Base-by-base conservation (phyloP, 441 rosid genomes). In the Oxalis stricta region DNA sequence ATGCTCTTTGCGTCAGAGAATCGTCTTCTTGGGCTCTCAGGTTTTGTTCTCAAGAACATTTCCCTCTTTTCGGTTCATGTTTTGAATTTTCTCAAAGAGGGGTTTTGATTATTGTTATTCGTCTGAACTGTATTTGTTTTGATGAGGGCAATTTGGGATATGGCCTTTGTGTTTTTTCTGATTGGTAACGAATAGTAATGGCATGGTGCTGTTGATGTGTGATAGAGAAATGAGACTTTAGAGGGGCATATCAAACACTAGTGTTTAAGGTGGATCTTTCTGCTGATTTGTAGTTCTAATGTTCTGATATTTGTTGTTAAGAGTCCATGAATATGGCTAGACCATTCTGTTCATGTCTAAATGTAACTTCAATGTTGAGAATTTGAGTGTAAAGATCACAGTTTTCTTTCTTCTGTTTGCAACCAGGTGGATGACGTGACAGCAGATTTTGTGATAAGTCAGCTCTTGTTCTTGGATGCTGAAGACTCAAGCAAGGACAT, bases 1-100 rank as follows among this genome's bases (percentile, higher is more conserved):
- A 77, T 79, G 91, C 84, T 88, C n/a, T 43, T 95, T 88, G 26
- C 87, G 97, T 48, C 95, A 81, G 59, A 73, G 93, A 63, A 79
- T 81, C 55, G 62, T 88, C 66, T 81, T 84, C 48, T 46, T 88
- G 52, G 93, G 93, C 52, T 73, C 91, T 54, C 84, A 77, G 84
- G 97, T 87, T 41, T 32, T 18, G 28, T 5, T 17, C 11, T 18
- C 33, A n/a, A n/a, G n/a, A n/a, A n/a, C n/a, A n/a, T 17, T 18
- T 10, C 11, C 7, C 16, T 15, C 0, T 41, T 3, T 9, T 9
- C 5, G 3, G 5, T 9, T 23, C 7, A 1, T 10, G 1, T 18
- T 34, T 36, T 10, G 7, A 11, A 11, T 16, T 12, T 32, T 14
- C 3, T 0, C 38, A 8, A n/a, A n/a, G n/a, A n/a, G n/a, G 58